These are phyloP conservation scores for Aspergillus brasiliensis DNA, from an alignment of 2,329 filamentous ascomycete species.

Conservation along the genomic window DNA sequence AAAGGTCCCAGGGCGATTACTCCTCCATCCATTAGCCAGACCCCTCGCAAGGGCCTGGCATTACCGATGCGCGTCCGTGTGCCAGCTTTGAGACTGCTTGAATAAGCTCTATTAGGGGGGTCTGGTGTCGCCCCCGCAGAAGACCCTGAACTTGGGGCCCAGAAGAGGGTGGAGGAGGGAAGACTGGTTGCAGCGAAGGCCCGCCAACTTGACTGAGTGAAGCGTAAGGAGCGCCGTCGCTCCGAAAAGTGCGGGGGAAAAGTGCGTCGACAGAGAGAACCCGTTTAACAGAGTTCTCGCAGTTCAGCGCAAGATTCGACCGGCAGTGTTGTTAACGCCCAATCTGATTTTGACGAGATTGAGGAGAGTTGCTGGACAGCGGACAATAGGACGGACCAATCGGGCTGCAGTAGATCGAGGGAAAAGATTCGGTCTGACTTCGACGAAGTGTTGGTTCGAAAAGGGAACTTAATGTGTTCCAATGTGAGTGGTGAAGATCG, in stretches of 20 bases:
- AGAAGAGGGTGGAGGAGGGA: constrained; percentile 85
- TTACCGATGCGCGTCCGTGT: constrained; percentile 38
- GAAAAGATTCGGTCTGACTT: not conserved
- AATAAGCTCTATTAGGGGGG: constrained; percentile 80
- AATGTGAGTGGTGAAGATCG: constrained; percentile 10
- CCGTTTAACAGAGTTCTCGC: constrained; percentile 18
- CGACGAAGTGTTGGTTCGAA: not conserved
- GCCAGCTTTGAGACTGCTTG: constrained; percentile 35
- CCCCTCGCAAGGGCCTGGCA: constrained; percentile 46
- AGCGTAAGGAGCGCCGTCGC: constrained; percentile 39
- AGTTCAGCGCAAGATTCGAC: constrained; percentile 15
- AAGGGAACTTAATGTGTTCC: not conserved
- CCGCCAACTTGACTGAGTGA: constrained; percentile 89
- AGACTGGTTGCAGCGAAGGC: constrained; percentile 70
- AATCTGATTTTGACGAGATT: not conserved
- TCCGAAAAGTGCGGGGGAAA: constrained; percentile 40
- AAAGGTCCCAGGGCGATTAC: constrained; percentile 32
- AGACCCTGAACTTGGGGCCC: constrained; percentile 91
- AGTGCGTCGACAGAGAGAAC: constrained; percentile 17
- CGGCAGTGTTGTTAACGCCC: constrained; percentile 14
- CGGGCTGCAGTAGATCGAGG: not conserved
- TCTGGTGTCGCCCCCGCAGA: constrained; percentile 94
- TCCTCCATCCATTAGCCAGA: constrained; percentile 46
- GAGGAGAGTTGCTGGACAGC: not conserved
- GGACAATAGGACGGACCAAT: not conserved